Conservation (phyloP, 108 stramenopile species). For the Pinguiococcus pyrenoidosus region DNA sequence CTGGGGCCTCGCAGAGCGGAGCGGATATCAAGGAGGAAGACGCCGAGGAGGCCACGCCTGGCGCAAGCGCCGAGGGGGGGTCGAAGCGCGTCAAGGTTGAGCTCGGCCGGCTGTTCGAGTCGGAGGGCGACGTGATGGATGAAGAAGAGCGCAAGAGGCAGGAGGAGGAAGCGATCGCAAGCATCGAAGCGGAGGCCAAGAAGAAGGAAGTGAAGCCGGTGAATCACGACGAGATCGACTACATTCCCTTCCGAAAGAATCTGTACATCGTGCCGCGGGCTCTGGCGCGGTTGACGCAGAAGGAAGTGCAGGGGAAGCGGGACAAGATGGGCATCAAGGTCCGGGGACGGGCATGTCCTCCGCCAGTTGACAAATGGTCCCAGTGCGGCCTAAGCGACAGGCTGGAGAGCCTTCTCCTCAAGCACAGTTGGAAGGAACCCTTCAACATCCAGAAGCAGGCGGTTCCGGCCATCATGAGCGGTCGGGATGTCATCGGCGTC, state of each 20-base stretch:
- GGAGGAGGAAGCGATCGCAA: slow-evolving; percentile 67
- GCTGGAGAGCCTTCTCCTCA: slow-evolving; percentile 41
- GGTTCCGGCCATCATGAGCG: slow-evolving; percentile 91
- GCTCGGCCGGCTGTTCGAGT: slow-evolving; percentile 28
- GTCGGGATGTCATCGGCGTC: slow-evolving; percentile 95
- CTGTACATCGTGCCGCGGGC: slow-evolving; percentile 75
- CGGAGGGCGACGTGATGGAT: slow-evolving; percentile 74
- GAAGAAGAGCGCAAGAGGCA: slow-evolving; percentile 70
- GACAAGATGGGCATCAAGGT: slow-evolving; percentile 69
- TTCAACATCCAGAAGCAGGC: slow-evolving; percentile 95
- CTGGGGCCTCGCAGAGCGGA: not conserved
- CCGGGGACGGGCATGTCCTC: slow-evolving; percentile 74
- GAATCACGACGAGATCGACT: slow-evolving; percentile 77
- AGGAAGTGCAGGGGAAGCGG: slow-evolving; percentile 49
- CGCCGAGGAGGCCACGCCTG: not conserved
- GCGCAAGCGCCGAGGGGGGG: not conserved
- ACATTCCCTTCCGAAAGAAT: slow-evolving; percentile 79
- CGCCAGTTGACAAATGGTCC: slow-evolving; percentile 69
- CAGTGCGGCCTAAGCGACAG: slow-evolving; percentile 81
- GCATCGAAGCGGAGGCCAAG: slow-evolving; percentile 66
- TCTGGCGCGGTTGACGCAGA: slow-evolving; percentile 45
- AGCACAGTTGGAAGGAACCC: slow-evolving; percentile 49
- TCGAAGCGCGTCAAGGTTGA: not conserved
- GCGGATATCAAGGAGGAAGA: not conserved
- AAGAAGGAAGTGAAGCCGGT: slow-evolving; percentile 86